A percentile compares a stretch with the other conserved stretches of the same genome.
These are phyloP conservation scores for Paramecium octaurelia DNA, from an alignment of 73 alveolate species.

Conservation along the genomic window DNA sequence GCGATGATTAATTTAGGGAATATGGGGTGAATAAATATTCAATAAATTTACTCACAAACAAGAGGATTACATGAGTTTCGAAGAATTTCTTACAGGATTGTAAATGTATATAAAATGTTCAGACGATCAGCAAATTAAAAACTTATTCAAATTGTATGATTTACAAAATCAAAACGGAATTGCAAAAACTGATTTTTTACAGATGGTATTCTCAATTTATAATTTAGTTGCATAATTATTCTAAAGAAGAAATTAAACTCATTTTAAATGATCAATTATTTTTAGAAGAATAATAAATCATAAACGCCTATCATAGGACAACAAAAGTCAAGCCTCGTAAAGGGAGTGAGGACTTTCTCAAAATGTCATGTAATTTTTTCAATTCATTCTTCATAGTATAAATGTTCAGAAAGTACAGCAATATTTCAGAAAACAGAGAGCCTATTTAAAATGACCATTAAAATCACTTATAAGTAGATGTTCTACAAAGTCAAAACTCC, in stretches of 20 bases:
- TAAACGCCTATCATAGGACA: not conserved
- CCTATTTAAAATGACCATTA: not conserved
- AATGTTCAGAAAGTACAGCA: not conserved
- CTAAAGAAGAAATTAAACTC: not conserved
- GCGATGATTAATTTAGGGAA: constrained; percentile 4
- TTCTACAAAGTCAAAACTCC: not conserved
- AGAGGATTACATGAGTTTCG: not conserved
- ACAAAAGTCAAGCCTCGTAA: not conserved
- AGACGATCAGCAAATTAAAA: not conserved
- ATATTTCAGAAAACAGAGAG: not conserved
- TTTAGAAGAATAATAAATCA: constrained; percentile 1
- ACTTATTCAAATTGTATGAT: constrained; percentile 5
- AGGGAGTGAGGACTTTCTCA: not conserved
- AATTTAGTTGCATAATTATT: not conserved
- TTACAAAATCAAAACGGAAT: not conserved
- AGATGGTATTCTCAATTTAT: not conserved
- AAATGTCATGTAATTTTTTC: not conserved
- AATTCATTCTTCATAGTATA: not conserved
- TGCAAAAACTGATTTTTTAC: constrained; percentile 24
- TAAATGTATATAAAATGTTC: not conserved
- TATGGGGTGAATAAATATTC: constrained; percentile 45
- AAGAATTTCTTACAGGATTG: not conserved
- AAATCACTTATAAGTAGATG: not conserved
- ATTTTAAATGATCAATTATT: constrained; percentile 18
- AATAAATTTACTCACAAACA: not conserved